Conservation (phyloP, 352 stramenopile species). For the Thraustochytrium striatum region DNA sequence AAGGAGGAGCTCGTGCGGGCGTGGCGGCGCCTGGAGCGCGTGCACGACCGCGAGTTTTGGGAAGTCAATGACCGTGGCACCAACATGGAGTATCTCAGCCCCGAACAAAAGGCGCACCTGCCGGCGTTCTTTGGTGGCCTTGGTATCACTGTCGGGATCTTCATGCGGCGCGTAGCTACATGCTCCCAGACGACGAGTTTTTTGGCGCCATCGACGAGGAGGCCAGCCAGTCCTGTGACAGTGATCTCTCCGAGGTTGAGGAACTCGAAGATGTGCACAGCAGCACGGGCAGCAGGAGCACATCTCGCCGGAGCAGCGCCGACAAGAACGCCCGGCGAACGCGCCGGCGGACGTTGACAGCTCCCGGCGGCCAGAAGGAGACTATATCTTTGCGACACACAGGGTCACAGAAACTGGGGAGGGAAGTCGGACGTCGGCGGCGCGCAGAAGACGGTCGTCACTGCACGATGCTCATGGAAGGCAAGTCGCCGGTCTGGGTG, state of each 20-base stretch:
- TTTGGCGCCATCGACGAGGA: neutral
- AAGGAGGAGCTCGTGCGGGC: neutral
- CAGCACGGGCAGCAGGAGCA: neutral
- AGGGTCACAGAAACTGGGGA: neutral
- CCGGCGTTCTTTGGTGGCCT: slow-evolving; percentile 8
- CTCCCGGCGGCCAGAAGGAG: neutral
- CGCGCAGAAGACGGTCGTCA: neutral
- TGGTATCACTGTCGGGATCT: neutral
- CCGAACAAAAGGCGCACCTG: neutral
- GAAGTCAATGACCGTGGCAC: slow-evolving; percentile 1
- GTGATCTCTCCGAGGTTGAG: neutral
- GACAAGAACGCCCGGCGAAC: neutral
- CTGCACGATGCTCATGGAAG: neutral
- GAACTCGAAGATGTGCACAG: neutral
- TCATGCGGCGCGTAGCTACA: neutral
- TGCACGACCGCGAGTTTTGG: slow-evolving; percentile 41
- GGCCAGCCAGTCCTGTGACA: neutral
- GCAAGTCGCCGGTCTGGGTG: neutral
- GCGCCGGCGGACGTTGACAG: neutral
- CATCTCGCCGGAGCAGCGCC: neutral
- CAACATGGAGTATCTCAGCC: slow-evolving; percentile 20
- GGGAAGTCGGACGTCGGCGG: neutral
- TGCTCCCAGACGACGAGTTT: neutral
- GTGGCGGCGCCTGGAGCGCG: slow-evolving; percentile 15
- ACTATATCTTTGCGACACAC: neutral